phyloP scores from a whole-genome alignment of 306 rosid genomes.

The Fragaria ananassa region DNA sequence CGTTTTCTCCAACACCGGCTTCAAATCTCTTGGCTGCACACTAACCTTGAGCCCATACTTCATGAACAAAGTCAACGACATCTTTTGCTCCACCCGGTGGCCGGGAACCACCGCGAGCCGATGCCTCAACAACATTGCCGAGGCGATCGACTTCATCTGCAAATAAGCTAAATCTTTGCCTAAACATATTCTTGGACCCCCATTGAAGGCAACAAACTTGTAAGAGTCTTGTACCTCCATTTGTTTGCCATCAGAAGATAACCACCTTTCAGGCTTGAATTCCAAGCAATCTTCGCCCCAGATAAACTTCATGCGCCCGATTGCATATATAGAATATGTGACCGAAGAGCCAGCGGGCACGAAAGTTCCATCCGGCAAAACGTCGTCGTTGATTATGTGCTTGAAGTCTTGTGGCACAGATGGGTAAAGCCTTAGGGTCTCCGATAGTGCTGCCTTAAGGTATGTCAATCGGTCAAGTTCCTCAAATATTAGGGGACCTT shows the following conservation, averaged over 20 bases:
- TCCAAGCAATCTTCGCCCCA: conserved; percentile 95
- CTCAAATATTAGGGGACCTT: conserved; percentile 66
- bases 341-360: conserved; percentile 65
- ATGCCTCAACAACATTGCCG: conserved; percentile 68
- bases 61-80: conserved; percentile 92
- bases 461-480: conserved; percentile 73
- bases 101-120: conserved; percentile 50
- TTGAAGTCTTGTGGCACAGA: conserved; percentile 89
- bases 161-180: conserved; percentile 88
- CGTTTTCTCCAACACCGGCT: conserved; percentile 43
- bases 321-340: conserved; percentile 68
- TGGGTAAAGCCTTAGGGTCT: conserved; percentile 78
- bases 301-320: conserved; percentile 72
- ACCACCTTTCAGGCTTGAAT: conserved; percentile 86
- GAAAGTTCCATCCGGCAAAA: conserved; percentile 61
- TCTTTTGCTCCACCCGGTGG: conserved; percentile 86
- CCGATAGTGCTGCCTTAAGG: conserved; percentile 74
- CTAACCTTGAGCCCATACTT: conserved; percentile 73
- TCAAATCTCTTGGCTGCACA: conserved; percentile 58
- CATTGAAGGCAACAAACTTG: conserved; percentile 71
- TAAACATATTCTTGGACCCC: conserved; percentile 79
- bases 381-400: conserved; percentile 59
- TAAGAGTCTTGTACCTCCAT: conserved; percentile 55
- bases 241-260: conserved; percentile 43
- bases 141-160: conserved; percentile 91